These are phyloP conservation scores for Rosa chinensis DNA, from an alignment of 306 rosid species.

Conservation along the genomic window DNA sequence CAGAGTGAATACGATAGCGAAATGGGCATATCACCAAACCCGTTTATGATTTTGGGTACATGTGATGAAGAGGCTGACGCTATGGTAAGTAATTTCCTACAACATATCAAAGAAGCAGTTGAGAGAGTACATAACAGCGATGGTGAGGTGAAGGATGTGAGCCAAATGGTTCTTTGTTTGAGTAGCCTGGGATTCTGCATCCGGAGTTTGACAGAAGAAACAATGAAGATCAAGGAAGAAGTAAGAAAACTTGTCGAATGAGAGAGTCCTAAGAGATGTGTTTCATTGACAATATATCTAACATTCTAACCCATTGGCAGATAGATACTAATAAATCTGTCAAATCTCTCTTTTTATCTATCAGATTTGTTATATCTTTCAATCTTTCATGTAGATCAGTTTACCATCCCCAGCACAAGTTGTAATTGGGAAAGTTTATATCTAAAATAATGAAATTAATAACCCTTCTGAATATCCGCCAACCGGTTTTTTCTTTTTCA, in stretches of 20 bases:
- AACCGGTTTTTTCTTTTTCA: background rate
- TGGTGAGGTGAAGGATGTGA: slow-evolving; percentile 45
- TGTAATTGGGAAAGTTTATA: background rate
- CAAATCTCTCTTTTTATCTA: background rate
- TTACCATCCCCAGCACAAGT: background rate
- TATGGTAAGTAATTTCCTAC: slow-evolving; percentile 47
- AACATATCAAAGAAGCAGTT: slow-evolving; percentile 44
- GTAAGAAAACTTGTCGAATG: slow-evolving; percentile 50
- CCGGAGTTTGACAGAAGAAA: slow-evolving; percentile 50
- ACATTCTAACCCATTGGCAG: background rate
- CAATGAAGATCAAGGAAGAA: slow-evolving; percentile 48
- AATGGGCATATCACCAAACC: slow-evolving; percentile 34
- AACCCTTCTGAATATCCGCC: background rate
- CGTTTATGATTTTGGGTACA: slow-evolving; percentile 25
- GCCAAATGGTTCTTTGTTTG: slow-evolving; percentile 51
- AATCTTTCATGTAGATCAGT: background rate
- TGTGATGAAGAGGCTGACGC: slow-evolving; percentile 39
- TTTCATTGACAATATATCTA: background rate
- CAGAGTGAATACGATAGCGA: slow-evolving; percentile 44
- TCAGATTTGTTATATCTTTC: background rate
- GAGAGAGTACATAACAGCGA: slow-evolving; percentile 26
- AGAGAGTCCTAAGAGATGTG: slow-evolving; percentile 45
- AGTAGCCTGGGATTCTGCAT: slow-evolving; percentile 67
- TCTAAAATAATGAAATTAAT: background rate
- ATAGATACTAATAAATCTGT: background rate